A percentile compares a stretch with the other conserved stretches of the same genome.
Conservation (phyloP, 768 basidiomycete species). For the Lentinula sp. region DNA sequence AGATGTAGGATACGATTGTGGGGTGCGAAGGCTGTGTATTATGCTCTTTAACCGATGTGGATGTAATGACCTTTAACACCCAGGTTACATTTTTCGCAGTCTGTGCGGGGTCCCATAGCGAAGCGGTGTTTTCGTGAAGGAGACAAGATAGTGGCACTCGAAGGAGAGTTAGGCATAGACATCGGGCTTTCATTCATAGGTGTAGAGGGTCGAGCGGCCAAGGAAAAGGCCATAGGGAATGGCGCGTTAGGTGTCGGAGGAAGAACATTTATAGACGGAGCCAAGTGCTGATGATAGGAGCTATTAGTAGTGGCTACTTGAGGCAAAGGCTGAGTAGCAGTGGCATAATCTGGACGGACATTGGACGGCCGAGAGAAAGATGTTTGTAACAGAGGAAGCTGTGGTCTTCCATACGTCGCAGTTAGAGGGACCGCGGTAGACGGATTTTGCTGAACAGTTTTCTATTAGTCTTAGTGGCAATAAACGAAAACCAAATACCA, state of each 20-base stretch:
- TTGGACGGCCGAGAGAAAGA: constrained; percentile 10
- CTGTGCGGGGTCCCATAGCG: constrained; percentile 67
- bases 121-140: constrained; percentile 38
- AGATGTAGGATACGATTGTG: neutral
- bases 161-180: constrained; percentile 22
- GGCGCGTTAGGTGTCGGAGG: constrained; percentile 20
- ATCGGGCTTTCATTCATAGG: constrained; percentile 13
- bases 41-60: constrained; percentile 46
- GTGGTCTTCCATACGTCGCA: constrained; percentile 7
- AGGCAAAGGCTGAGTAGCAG: neutral
- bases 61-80: constrained; percentile 69
- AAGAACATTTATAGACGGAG: constrained; percentile 21
- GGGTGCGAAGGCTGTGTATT: neutral
- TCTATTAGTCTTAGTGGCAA: neutral
- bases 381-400: constrained; percentile 13
- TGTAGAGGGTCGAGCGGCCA: constrained; percentile 14
- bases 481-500: neutral
- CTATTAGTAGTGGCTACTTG: neutral
- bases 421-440: neutral
- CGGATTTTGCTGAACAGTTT: neutral
- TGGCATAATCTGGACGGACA: neutral
- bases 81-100: constrained; percentile 60
- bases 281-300: neutral
- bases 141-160: constrained; percentile 12
- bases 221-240: constrained; percentile 4